Evolutionary conservation across 179 eudicot species (phyloP).

Genomic region (Beta lomatogona): DNA sequence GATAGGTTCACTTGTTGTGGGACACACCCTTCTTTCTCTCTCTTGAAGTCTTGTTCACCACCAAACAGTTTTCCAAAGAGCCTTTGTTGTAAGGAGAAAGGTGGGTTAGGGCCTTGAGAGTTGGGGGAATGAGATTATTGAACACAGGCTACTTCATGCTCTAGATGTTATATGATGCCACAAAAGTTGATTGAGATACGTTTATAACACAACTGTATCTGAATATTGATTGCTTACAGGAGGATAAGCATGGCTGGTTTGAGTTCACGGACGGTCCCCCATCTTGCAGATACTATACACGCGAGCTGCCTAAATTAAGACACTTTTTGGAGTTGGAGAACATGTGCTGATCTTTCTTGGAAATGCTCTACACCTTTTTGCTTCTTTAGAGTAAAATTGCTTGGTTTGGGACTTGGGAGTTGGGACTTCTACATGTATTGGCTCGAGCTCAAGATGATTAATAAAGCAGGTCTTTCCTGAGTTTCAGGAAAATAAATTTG

Average conservation of each 20-base stretch:
- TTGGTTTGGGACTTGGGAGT: not conserved
- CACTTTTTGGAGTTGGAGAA: not conserved
- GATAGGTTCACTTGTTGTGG: no score
- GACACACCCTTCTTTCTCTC: no score
- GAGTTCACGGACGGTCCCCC: constrained; percentile 49
- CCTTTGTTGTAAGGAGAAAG: not conserved
- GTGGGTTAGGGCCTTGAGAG: not conserved
- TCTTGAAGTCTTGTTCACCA: no score
- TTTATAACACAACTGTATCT: not conserved
- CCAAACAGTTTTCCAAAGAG: no score
- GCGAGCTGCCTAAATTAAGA: constrained; percentile 36
- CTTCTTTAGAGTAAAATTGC: not conserved
- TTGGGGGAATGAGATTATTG: not conserved
- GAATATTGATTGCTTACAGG: constrained; percentile 23
- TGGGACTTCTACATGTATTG: not conserved
- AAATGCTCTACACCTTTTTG: not conserved
- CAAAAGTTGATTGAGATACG: constrained; percentile 1
- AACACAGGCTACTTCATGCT: not conserved
- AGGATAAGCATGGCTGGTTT: constrained; percentile 67
- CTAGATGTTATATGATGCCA: not conserved
- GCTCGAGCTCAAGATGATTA: no score
- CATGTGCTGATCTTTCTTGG: not conserved
- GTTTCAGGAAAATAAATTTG: not conserved
- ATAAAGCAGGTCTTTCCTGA: no score
- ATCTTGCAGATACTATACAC: constrained; percentile 51